phyloP scores from a whole-genome alignment of 108 stramenopile species.

The Pseudonitzschia pungens region DNA sequence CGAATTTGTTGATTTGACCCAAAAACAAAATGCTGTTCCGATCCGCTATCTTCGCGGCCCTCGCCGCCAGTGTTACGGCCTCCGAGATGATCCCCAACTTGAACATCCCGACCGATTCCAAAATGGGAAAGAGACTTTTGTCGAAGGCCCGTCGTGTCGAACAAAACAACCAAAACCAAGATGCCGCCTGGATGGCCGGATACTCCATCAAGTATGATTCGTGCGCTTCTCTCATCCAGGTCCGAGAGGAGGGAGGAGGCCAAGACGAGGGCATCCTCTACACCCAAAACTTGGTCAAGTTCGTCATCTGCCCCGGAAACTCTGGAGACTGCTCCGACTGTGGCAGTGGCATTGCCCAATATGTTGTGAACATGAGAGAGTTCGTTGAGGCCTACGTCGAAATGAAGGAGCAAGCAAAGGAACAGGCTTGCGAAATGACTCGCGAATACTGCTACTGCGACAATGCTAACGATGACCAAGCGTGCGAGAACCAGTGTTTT shows the following conservation, averaged over 20 bases:
- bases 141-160: conserved; percentile 61
- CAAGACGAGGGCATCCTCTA: conserved; percentile 47
- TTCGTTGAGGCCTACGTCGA: conserved; percentile 73
- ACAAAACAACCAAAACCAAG: conserved; percentile 41
- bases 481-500: conserved; percentile 56
- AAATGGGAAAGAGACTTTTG: conserved; percentile 48
- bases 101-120: conserved; percentile 51
- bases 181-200: conserved; percentile 52
- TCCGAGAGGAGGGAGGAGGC: conserved; percentile 35
- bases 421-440: conserved; percentile 65
- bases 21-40: conserved; percentile 17
- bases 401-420: conserved; percentile 42
- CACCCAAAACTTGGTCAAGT: conserved; percentile 70
- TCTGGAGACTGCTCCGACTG: conserved; percentile 38
- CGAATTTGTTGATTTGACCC: neutral
- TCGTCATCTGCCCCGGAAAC: conserved; percentile 63
- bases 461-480: conserved; percentile 61
- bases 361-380: conserved; percentile 71
- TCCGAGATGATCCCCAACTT: conserved; percentile 18
- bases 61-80: conserved; percentile 33
- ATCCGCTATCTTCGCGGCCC: conserved; percentile 22
- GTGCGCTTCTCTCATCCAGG: conserved; percentile 45
- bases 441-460: conserved; percentile 80
- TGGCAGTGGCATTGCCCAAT: conserved; percentile 55
- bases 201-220: conserved; percentile 75